Evolutionary conservation across 75 land plant species (phyloP), one percentile per base, ranked within the genome.

Genomic region (Cryptomeria japonica): DNA sequence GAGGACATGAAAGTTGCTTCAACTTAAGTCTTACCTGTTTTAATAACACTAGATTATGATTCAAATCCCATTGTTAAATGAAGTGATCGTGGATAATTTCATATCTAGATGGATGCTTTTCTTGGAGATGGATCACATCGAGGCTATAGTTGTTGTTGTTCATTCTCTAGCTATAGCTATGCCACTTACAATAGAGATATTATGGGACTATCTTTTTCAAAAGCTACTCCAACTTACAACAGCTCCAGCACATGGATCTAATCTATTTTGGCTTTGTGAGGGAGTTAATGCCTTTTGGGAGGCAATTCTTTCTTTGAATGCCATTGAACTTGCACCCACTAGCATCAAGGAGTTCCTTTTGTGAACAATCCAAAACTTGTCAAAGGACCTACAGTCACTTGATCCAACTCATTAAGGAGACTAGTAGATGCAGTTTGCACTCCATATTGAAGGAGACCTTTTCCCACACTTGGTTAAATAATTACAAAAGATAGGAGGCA

Each of bases 71-170:
- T 92, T 92, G 99, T 98, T 13, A 98, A 95, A 86, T 95, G 97
- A 98, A 70, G 91, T 91, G 99, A 97, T 98, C 87, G 94, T 93
- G 83, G 99, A 98, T 75, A 98, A 87, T 93, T 98, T 78, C 94
- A 94, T 37, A 91, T 98, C 68, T 98, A 98, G 87, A 98, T 98
- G 99, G 99, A 98, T 93, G 95, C 97, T 37, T 98, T 98, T 92
- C 89, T 98, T 22, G 99, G 96, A 88, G 99, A 98, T 92, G 97
- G 99, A 88, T 95, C 98, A 16, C 96, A 96, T n/a, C 93, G 99
- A 96, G 89, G 97, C 97, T 31, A 93, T 94, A 47, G 84, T 95
- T 77, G 94, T 96, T 86, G 99, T 98, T 83, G 89, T 98, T 61
- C 96, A 95, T 39, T 94, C 99, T 58, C 88, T 98, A 83, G 88